Conservation (phyloP, 805 yeast genomes). For the Naumovozyma castellii region DNA sequence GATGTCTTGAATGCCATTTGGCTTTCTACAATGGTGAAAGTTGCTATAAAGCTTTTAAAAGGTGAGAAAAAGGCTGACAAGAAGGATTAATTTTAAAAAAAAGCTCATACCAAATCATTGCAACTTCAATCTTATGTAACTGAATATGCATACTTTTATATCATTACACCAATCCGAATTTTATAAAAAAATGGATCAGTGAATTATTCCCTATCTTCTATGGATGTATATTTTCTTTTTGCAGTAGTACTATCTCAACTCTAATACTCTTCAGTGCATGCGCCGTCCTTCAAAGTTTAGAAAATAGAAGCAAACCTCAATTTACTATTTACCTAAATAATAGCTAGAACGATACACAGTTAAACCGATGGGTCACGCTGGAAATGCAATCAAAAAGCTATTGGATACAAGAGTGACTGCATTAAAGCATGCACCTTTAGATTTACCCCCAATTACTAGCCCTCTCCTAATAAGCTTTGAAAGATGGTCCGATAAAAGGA, state of each 20-base stretch:
- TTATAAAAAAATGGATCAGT: no score
- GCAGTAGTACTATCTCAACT: no score
- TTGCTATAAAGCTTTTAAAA: constrained; percentile 39
- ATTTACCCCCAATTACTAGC: neutral
- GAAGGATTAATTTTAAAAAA: neutral
- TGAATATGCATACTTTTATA: neutral
- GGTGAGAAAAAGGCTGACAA: constrained; percentile 1
- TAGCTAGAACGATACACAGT: no score
- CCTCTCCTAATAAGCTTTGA: constrained; percentile 24
- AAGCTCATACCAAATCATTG: neutral
- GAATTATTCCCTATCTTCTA: no score
- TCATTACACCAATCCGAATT: constrained; percentile 9
- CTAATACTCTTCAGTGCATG: no score
- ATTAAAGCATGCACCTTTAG: neutral
- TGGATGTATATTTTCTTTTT: no score
- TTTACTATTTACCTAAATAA: no score
- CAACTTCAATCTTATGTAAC: neutral
- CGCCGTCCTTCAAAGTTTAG: no score
- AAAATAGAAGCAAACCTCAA: no score
- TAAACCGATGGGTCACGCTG: neutral
- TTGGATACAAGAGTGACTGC: neutral
- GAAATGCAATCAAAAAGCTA: neutral
- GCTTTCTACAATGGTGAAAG: constrained; percentile 68
- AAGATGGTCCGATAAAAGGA: constrained; percentile 29
- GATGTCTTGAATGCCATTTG: constrained; percentile 62